Conservation (phyloP, 2,329 filamentous ascomycete genomes). For the Microascus cirrosus region DNA sequence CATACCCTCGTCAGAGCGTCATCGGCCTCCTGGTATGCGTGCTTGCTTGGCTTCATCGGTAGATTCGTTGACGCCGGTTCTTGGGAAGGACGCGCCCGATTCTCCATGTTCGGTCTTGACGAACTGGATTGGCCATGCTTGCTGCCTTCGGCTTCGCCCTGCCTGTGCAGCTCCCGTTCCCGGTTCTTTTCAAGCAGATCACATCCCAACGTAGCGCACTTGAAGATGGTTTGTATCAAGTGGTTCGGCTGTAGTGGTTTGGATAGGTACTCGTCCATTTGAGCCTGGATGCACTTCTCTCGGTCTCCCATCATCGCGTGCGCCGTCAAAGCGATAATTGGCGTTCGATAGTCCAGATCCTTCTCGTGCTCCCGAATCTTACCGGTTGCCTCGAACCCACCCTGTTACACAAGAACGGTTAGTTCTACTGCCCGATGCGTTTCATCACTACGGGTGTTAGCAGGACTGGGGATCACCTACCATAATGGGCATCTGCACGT, state of each 20-base stretch:
- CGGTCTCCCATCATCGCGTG: slow-evolving; percentile 98
- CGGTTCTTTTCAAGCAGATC: slow-evolving; percentile 68
- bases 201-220: slow-evolving; percentile 86
- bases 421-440: neutral
- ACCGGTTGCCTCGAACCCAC: slow-evolving; percentile 91
- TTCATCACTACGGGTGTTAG: neutral
- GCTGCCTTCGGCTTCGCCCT: slow-evolving; percentile 20
- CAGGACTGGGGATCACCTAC: slow-evolving; percentile 33
- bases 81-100: slow-evolving; percentile 56
- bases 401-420: slow-evolving; percentile 30
- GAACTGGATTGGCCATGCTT: neutral
- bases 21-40: slow-evolving; percentile 36
- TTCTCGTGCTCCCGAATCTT: slow-evolving; percentile 95
- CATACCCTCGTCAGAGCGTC: slow-evolving; percentile 45
- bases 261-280: slow-evolving; percentile 98
- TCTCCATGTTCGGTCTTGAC: slow-evolving; percentile 32
- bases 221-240: slow-evolving; percentile 93
- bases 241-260: slow-evolving; percentile 96
- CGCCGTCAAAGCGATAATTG: slow-evolving; percentile 92
- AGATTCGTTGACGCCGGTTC: slow-evolving; percentile 39
- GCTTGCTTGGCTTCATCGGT: neutral
- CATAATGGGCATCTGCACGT: slow-evolving; percentile 99
- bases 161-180: slow-evolving; percentile 44
- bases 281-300: slow-evolving; percentile 94
- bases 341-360: slow-evolving; percentile 69